These are phyloP conservation scores for Colletotrichum higginsianum DNA, from an alignment of 2,329 filamentous ascomycete species.

Conservation along the genomic window DNA sequence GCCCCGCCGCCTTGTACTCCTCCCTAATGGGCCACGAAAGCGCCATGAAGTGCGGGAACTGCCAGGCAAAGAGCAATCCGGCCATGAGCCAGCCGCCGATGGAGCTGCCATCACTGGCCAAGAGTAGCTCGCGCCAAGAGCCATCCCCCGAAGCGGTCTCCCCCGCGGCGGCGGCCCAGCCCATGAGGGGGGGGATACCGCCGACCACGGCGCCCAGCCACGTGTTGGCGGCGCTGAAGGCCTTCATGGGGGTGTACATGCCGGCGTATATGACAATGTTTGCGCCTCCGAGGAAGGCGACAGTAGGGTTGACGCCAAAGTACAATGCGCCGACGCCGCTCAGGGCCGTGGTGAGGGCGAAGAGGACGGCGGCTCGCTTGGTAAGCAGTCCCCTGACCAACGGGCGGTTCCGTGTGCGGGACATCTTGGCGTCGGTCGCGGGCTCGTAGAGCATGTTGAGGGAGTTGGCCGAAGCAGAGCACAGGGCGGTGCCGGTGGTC, in stretches of 20 bases:
- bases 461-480: constrained; percentile 91
- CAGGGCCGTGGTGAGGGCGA: constrained; percentile 81
- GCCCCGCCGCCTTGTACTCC: constrained; percentile 83
- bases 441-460: constrained; percentile 98
- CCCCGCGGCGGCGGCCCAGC: constrained; percentile 94
- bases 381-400: constrained; percentile 87
- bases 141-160: constrained; percentile 84
- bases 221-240: constrained; percentile 88
- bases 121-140: constrained; percentile 83
- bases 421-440: constrained; percentile 92
- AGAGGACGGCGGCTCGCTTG: constrained; percentile 78
- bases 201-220: constrained; percentile 96
- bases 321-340: constrained; percentile 82
- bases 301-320: constrained; percentile 94
- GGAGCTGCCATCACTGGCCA: constrained; percentile 73
- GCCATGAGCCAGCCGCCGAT: constrained; percentile 92
- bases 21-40: constrained; percentile 90
- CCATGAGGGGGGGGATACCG: constrained; percentile 96
- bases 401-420: constrained; percentile 90
- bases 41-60: constrained; percentile 98
- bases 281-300: constrained; percentile 84
- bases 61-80: constrained; percentile 90
- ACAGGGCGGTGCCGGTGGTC: constrained; percentile 89
- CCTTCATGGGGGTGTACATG: constrained; percentile 93
- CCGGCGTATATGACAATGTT: constrained; percentile 95